These are phyloP conservation scores for Pythium diclinum DNA, from an alignment of 352 stramenopile genomes.

Conservation along the genomic window DNA sequence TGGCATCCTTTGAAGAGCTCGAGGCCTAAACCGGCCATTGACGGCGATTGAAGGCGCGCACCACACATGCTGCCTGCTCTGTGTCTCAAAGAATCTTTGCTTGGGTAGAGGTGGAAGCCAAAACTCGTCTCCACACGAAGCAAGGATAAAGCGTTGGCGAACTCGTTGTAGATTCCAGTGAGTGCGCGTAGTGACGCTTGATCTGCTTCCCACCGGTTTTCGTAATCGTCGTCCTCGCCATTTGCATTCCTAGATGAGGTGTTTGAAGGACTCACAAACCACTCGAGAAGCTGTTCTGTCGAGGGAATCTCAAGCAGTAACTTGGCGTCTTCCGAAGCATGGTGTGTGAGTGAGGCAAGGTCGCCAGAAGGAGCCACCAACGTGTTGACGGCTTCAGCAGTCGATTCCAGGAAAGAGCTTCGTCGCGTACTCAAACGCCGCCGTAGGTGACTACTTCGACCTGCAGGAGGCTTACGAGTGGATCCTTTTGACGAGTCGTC, in stretches of 20 bases:
- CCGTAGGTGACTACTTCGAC: neutral
- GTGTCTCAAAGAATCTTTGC: neutral
- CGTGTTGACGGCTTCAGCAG: neutral
- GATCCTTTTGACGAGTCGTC: neutral
- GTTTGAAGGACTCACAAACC: neutral
- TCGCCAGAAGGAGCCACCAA: neutral
- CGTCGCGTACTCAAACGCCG: neutral
- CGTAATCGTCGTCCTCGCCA: neutral
- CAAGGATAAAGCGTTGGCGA: neutral
- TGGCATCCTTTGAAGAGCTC: constrained; percentile 8
- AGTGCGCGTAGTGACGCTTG: neutral
- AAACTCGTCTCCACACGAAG: constrained; percentile 3
- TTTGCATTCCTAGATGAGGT: neutral
- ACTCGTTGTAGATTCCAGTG: constrained; percentile 3
- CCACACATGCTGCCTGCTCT: neutral
- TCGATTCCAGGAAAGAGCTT: constrained; percentile 1
- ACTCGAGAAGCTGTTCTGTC: neutral
- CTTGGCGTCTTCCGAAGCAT: neutral
- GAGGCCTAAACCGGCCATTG: neutral
- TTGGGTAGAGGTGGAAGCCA: neutral
- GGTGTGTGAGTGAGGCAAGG: neutral
- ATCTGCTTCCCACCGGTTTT: neutral
- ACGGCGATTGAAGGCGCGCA: neutral
- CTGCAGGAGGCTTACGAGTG: neutral
- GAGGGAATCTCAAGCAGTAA: neutral